These are phyloP conservation scores for Lichtheimia ramosa DNA, from an alignment of 371 early-diverging fungal genomes.

Conservation along the genomic window DNA sequence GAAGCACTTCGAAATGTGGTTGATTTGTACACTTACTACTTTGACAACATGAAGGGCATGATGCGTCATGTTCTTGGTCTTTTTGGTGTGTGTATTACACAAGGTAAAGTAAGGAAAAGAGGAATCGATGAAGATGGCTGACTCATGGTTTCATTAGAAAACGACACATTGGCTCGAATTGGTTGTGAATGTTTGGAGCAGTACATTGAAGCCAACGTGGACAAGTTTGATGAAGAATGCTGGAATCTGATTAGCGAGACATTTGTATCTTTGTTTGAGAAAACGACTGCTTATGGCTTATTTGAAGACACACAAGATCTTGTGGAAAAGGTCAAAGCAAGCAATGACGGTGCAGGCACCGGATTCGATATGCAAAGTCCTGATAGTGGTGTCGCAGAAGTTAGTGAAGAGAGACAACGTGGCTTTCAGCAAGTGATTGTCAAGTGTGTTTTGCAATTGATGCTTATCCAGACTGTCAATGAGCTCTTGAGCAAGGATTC, in stretches of 20 bases:
- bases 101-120: slow-evolving; percentile 40
- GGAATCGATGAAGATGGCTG: too few species aligned
- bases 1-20: slow-evolving; percentile 88
- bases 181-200: slow-evolving; percentile 91
- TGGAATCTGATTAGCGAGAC: slow-evolving; percentile 76
- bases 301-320: slow-evolving; percentile 63
- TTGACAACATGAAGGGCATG: slow-evolving; percentile 64
- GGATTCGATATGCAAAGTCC: slow-evolving; percentile 1
- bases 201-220: slow-evolving; percentile 78
- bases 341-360: background rate
- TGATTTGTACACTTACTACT: slow-evolving; percentile 80
- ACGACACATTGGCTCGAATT: slow-evolving; percentile 88
- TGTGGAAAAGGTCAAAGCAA: slow-evolving; percentile 31
- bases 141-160: slow-evolving; percentile 44
- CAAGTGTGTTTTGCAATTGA: slow-evolving; percentile 77
- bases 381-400: slow-evolving; percentile 6
- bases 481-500: slow-evolving; percentile 61
- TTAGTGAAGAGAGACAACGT: slow-evolving; percentile 55
- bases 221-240: slow-evolving; percentile 61
- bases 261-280: slow-evolving; percentile 70
- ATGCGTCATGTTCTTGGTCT: slow-evolving; percentile 80
- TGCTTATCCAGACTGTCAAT: slow-evolving; percentile 76
- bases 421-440: slow-evolving; percentile 77
- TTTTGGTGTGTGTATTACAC: slow-evolving; percentile 80
- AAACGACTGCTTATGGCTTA: slow-evolving; percentile 80